These are phyloP conservation scores for Cicer cuneatum DNA, from an alignment of 306 rosid species.

Conservation along the genomic window DNA sequence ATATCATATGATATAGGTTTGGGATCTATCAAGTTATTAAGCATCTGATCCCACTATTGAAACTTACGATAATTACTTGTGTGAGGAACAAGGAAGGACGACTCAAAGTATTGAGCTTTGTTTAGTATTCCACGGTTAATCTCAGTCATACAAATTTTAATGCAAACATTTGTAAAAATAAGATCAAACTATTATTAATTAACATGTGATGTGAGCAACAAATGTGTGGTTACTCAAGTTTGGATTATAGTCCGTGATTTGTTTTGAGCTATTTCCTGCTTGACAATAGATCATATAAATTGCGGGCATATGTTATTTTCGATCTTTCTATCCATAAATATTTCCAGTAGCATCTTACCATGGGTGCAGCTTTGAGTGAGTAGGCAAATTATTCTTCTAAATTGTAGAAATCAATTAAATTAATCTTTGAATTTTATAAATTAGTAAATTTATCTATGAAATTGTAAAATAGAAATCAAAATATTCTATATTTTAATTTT, in stretches of 20 bases:
- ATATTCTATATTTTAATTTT: too few species aligned
- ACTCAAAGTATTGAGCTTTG: not conserved
- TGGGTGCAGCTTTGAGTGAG: too few species aligned
- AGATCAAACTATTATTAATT: not conserved
- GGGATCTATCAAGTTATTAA: conserved; percentile 27
- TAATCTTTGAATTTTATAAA: too few species aligned
- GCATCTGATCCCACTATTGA: conserved; percentile 28
- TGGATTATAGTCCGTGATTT: not conserved
- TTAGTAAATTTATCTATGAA: too few species aligned
- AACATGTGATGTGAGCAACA: not conserved
- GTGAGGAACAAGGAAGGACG: conserved; percentile 22
- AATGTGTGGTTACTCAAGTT: not conserved
- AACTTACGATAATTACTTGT: conserved; percentile 19
- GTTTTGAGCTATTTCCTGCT: conserved; percentile 7
- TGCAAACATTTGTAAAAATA: conserved; percentile 1
- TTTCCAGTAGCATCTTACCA: too few species aligned
- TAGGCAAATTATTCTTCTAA: too few species aligned
- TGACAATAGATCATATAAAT: not conserved
- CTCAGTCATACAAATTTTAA: conserved; percentile 16
- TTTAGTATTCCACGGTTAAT: not conserved
- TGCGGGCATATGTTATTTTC: not conserved
- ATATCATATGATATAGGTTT: conserved; percentile 24
- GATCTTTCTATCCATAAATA: not conserved
- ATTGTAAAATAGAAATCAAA: too few species aligned
- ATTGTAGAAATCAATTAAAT: too few species aligned